These are phyloP conservation scores for Oxyria digyna DNA, from an alignment of 148 eudicot species.

Conservation along the genomic window DNA sequence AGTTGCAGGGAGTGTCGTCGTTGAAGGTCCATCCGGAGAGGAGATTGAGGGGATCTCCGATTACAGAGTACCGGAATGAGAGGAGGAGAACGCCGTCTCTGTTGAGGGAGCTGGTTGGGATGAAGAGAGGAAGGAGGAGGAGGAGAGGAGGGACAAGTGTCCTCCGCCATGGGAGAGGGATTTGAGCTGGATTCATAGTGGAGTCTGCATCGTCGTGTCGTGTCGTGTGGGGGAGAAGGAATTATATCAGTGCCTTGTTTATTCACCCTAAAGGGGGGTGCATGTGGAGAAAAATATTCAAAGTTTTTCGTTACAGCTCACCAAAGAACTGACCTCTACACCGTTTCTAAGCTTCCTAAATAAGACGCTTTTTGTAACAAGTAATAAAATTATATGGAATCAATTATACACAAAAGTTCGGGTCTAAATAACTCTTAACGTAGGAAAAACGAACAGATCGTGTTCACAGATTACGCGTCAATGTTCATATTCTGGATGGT, in stretches of 20 bases:
- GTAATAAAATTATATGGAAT: too few relatives aligned
- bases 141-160: slow-evolving; percentile 12
- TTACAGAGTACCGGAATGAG: slow-evolving; percentile 49
- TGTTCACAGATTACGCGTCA: too few relatives aligned
- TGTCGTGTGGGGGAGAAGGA: neutral
- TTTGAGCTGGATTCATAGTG: neutral
- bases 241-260: neutral
- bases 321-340: too few relatives aligned
- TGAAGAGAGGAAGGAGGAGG: neutral
- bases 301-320: too few relatives aligned
- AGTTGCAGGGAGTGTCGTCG: slow-evolving; percentile 63
- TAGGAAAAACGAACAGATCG: too few relatives aligned
- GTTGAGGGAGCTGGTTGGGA: slow-evolving; percentile 14
- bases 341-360: too few relatives aligned
- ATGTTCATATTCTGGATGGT: too few relatives aligned
- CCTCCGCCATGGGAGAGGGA: slow-evolving; percentile 1
- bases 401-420: too few relatives aligned
- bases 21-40: slow-evolving; percentile 38
- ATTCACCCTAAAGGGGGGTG: neutral
- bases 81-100: slow-evolving; percentile 60
- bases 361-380: too few relatives aligned
- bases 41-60: slow-evolving; percentile 47
- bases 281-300: neutral
- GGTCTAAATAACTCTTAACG: too few relatives aligned
- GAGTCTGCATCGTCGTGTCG: neutral